phyloP scores from a whole-genome alignment of 164 flowering plant species.

The Taxillus chinensis region DNA sequence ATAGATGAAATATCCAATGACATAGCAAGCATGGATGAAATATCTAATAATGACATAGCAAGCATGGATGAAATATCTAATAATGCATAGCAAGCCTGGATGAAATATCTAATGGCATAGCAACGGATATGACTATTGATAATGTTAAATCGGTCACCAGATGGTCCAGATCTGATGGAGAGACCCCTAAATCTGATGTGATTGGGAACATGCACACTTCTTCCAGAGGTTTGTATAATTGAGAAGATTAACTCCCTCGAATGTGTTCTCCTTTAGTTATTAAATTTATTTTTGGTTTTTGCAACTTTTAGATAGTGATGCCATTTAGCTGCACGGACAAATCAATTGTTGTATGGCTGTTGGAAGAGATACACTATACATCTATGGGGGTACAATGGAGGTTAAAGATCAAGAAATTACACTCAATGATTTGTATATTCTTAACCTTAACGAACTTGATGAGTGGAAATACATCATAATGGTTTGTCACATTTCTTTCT shows the following conservation, averaged over 20 bases:
- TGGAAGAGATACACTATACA: slow-evolving; percentile 70
- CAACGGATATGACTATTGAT: slow-evolving; percentile 21
- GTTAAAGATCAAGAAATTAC: slow-evolving; percentile 78
- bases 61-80: too few species aligned
- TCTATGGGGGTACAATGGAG: slow-evolving; percentile 99
- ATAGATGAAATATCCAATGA: not conserved
- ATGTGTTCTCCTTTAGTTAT: slow-evolving; percentile 3
- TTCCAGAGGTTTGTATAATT: slow-evolving; percentile 50
- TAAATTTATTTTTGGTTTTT: not conserved
- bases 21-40: too few species aligned
- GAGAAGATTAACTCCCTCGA: not conserved
- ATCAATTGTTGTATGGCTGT: slow-evolving; percentile 83
- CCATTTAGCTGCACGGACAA: slow-evolving; percentile 66
- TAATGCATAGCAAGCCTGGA: slow-evolving; percentile 24
- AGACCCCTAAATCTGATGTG: slow-evolving; percentile 17
- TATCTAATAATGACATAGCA: too few species aligned
- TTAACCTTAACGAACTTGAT: slow-evolving; percentile 92
- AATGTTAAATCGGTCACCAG: slow-evolving; percentile 16
- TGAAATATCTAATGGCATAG: slow-evolving; percentile 34
- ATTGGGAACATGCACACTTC: slow-evolving; percentile 19
- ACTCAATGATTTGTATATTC: slow-evolving; percentile 80
- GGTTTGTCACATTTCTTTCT: slow-evolving; percentile 38
- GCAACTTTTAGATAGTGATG: slow-evolving; percentile 49
- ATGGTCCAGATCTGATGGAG: slow-evolving; percentile 16
- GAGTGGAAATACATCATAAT: slow-evolving; percentile 95